Conservation (phyloP, 257 asterid genomes). For the Plectranthus barbatus region DNA sequence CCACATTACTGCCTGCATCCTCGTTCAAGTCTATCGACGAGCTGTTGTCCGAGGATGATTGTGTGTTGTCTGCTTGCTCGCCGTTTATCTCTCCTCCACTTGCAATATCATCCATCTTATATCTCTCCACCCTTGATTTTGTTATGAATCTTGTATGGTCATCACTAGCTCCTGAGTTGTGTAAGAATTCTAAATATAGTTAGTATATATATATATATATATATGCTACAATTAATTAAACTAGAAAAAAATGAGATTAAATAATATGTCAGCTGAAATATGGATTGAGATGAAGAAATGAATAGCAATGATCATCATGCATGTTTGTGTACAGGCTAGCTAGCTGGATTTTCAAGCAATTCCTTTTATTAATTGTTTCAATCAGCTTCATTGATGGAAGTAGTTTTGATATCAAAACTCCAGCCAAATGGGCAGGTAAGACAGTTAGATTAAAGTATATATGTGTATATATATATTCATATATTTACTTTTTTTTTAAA, state of each 20-base stretch:
- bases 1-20: constrained; percentile 34
- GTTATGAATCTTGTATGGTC: too few relatives aligned
- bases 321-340: too few relatives aligned
- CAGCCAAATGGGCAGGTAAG: constrained; percentile 11
- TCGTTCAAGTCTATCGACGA: constrained; percentile 65
- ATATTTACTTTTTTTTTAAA: too few relatives aligned
- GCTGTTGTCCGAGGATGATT: constrained; percentile 31
- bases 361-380: constrained; percentile 20
- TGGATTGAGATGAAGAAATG: too few relatives aligned
- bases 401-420: constrained; percentile 22
- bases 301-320: too few relatives aligned
- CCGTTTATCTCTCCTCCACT: constrained; percentile 2
- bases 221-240: too few relatives aligned
- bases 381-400: constrained; percentile 17
- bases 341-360: not conserved
- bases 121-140: too few relatives aligned
- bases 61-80: not conserved
- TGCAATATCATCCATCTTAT: not conserved
- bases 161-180: not conserved
- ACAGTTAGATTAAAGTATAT: constrained; percentile 2
- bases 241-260: too few relatives aligned
- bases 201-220: too few relatives aligned
- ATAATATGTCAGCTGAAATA: too few relatives aligned
- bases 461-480: not conserved
- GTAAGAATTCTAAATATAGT: too few relatives aligned